A percentile compares a stretch with the other conserved stretches of the same genome.
Evolutionary conservation across 1,284 basidiomycete species (phyloP).

Genomic region (Golubevia sp.): DNA sequence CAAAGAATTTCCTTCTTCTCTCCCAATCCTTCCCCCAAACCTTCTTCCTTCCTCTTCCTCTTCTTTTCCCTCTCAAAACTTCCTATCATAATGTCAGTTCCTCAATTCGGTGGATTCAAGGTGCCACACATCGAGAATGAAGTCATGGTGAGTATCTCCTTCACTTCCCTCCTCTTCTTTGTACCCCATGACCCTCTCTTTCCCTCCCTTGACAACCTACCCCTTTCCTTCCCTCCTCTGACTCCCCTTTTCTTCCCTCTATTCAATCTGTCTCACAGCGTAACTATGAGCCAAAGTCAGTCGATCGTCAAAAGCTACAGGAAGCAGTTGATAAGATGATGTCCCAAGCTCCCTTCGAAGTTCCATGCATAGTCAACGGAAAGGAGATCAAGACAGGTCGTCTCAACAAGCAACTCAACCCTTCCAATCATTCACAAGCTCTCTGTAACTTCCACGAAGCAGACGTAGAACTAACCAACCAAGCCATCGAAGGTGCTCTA

Average conservation of each 20-base stretch:
- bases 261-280: constrained; percentile 17
- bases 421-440: constrained; percentile 43
- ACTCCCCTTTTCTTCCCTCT: neutral
- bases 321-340: constrained; percentile 54
- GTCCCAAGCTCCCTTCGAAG: constrained; percentile 40
- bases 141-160: neutral
- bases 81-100: neutral
- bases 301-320: constrained; percentile 54
- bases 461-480: constrained; percentile 38
- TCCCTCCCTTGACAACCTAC: neutral
- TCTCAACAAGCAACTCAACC: constrained; percentile 48
- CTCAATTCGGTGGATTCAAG: neutral
- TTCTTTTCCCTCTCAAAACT: too few species aligned
- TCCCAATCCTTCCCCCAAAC: too few species aligned
- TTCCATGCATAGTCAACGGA: constrained; percentile 57
- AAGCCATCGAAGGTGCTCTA: constrained; percentile 53
- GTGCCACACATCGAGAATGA: constrained; percentile 1
- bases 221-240: neutral
- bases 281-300: constrained; percentile 55
- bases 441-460: constrained; percentile 57
- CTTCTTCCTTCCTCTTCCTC: too few species aligned
- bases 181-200: neutral
- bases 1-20: too few species aligned
- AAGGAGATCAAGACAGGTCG: constrained; percentile 49
- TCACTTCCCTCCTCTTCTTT: neutral